These are phyloP conservation scores for Mucor plumbeus DNA, from an alignment of 371 early-diverging fungal species.

Conservation along the genomic window DNA sequence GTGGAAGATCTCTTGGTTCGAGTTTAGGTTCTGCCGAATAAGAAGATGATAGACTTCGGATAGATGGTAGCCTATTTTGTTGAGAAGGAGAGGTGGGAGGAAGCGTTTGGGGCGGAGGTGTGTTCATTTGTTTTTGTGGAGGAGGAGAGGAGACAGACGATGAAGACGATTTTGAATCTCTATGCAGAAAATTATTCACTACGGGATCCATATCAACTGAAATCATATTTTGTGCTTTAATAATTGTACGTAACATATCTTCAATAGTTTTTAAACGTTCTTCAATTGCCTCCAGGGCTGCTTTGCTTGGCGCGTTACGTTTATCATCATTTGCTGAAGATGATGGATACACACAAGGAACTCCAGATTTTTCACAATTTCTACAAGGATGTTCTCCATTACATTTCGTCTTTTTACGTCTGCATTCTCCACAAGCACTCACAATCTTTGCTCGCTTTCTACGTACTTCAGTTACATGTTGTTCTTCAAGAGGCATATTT, in stretches of 20 bases:
- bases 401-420: slow-evolving; percentile 67
- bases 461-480: slow-evolving; percentile 33
- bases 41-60: slow-evolving; percentile 39
- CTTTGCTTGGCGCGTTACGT: slow-evolving; percentile 47
- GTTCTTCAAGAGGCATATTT: slow-evolving; percentile 24
- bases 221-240: slow-evolving; percentile 24
- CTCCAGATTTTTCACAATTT: slow-evolving; percentile 60
- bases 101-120: slow-evolving; percentile 4
- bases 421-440: slow-evolving; percentile 66
- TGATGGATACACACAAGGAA: slow-evolving; percentile 58
- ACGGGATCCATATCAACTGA: slow-evolving; percentile 22
- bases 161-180: slow-evolving; percentile 27
- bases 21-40: slow-evolving; percentile 21
- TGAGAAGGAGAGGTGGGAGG: slow-evolving; percentile 24
- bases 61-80: slow-evolving; percentile 44
- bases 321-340: slow-evolving; percentile 41
- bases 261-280: slow-evolving; percentile 54
- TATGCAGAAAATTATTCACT: slow-evolving; percentile 33
- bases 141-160: slow-evolving; percentile 22
- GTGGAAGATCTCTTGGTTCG: slow-evolving; percentile 30
- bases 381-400: slow-evolving; percentile 68
- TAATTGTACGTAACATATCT: slow-evolving; percentile 49
- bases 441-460: slow-evolving; percentile 69
- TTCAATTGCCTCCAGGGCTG: slow-evolving; percentile 54
- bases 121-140: neutral